Conservation (phyloP, 2,329 filamentous ascomycete species). For the Pseudonectria buxi region DNA sequence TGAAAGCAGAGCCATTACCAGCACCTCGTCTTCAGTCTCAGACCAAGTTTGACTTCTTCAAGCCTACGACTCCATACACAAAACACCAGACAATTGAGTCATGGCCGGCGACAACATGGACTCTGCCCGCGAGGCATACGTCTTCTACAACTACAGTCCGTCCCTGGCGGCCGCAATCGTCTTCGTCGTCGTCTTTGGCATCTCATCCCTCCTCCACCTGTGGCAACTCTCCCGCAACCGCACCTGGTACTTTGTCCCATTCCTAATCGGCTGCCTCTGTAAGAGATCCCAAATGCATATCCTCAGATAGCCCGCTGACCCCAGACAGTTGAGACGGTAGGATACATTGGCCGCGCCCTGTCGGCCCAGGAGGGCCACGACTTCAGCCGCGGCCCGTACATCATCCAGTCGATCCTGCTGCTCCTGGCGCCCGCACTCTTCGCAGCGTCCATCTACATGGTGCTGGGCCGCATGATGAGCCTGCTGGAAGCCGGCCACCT, state of each 20-base stretch:
- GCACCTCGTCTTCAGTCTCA: too few relatives aligned
- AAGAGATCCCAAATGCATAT: slow-evolving; percentile 10
- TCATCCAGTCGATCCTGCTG: slow-evolving; percentile 33
- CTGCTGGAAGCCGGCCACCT: slow-evolving; percentile 32
- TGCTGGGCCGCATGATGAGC: slow-evolving; percentile 34
- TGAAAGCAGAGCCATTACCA: too few relatives aligned
- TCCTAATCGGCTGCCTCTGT: slow-evolving; percentile 48
- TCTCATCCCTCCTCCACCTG: slow-evolving; percentile 31
- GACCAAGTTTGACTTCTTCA: too few relatives aligned
- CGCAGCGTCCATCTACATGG: slow-evolving; percentile 43
- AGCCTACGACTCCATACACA: too few relatives aligned
- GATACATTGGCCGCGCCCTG: slow-evolving; percentile 43
- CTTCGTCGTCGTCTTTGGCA: slow-evolving; percentile 34
- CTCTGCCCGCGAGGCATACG: slow-evolving; percentile 2
- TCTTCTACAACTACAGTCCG: slow-evolving; percentile 42
- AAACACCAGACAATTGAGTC: too few relatives aligned
- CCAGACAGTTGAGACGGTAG: slow-evolving; percentile 21
- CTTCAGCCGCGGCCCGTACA: slow-evolving; percentile 28
- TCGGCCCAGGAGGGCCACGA: slow-evolving; percentile 35
- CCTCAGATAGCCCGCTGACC: background rate
- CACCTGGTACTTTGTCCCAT: slow-evolving; percentile 48
- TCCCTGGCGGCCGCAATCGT: slow-evolving; percentile 36
- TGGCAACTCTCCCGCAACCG: slow-evolving; percentile 33
- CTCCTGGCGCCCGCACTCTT: slow-evolving; percentile 35
- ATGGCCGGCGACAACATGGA: slow-evolving; percentile 10